Conservation (phyloP, 2,329 filamentous ascomycete genomes). For the Dactylellina parvicollis region DNA sequence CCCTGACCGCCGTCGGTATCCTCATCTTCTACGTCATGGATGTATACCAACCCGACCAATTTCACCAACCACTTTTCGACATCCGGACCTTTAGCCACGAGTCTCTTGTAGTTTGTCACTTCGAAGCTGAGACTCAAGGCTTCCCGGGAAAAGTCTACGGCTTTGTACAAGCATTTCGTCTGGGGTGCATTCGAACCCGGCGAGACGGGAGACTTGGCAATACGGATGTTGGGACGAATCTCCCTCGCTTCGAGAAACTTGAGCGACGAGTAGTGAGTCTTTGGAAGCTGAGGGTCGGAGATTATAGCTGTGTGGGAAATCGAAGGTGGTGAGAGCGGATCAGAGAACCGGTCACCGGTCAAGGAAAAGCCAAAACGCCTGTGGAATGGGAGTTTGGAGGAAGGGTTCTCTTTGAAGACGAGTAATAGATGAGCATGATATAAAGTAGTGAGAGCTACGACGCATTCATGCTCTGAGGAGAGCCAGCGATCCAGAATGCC, state of each 20-base stretch:
- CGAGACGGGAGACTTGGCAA: constrained; percentile 26
- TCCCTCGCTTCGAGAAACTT: constrained; percentile 49
- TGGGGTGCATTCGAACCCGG: neutral
- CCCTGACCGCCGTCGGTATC: neutral
- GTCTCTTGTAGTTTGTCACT: constrained; percentile 48
- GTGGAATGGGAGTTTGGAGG: constrained; percentile 22
- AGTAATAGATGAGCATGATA: constrained; percentile 14
- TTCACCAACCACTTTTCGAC: constrained; percentile 42
- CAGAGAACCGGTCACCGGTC: constrained; percentile 28
- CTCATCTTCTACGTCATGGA: constrained; percentile 40
- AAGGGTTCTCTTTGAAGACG: constrained; percentile 14
- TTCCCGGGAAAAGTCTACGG: constrained; percentile 41
- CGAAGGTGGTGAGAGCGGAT: constrained; percentile 36
- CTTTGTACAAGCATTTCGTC: constrained; percentile 48
- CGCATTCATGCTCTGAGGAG: constrained; percentile 39
- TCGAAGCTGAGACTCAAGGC: constrained; percentile 45
- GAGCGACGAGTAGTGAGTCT: constrained; percentile 23
- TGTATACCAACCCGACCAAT: constrained; percentile 43
- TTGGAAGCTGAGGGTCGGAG: constrained; percentile 41
- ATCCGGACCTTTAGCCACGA: constrained; percentile 36
- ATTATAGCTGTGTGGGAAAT: constrained; percentile 53
- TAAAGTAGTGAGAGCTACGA: constrained; percentile 5
- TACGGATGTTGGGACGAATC: constrained; percentile 46
- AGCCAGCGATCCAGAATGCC: constrained; percentile 15
- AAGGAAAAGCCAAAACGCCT: constrained; percentile 40